These are phyloP conservation scores for Turritis glabra DNA, from an alignment of 345 rosid genomes.

Conservation along the genomic window DNA sequence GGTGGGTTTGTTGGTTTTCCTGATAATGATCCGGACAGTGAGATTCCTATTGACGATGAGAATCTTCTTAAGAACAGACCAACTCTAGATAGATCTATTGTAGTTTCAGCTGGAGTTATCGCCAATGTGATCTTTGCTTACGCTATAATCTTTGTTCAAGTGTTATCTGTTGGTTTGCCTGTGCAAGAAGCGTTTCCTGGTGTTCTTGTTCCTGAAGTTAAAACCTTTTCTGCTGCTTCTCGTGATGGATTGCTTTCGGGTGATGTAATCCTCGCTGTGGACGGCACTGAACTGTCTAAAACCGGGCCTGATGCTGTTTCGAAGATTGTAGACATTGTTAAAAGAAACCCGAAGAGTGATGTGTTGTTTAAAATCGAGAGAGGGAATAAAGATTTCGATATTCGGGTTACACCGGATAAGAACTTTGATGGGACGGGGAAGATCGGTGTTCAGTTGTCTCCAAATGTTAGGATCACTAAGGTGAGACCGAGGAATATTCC, in stretches of 20 bases:
- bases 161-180: conserved; percentile 82
- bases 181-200: conserved; percentile 94
- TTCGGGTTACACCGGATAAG: conserved; percentile 79
- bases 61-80: conserved; percentile 94
- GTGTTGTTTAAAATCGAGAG: conserved; percentile 69
- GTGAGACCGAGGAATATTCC: conserved; percentile 55
- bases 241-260: conserved; percentile 89
- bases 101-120: conserved; percentile 87
- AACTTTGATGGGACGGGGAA: conserved; percentile 79
- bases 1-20: conserved; percentile 98
- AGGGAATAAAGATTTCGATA: conserved; percentile 53
- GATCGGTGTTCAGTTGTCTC: conserved; percentile 89
- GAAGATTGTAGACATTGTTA: conserved; percentile 68
- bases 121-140: conserved; percentile 90
- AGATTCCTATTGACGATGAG: conserved; percentile 74
- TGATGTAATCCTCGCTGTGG: conserved; percentile 70
- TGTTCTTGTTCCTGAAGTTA: conserved; percentile 83
- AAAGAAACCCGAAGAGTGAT: conserved; percentile 59
- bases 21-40: conserved; percentile 92
- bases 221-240: conserved; percentile 85
- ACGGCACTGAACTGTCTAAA: conserved; percentile 55
- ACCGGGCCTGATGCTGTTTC: conserved; percentile 64
- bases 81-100: conserved; percentile 70
- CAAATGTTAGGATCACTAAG: conserved; percentile 71
- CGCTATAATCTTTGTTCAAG: conserved; percentile 75